A percentile compares a stretch with the other conserved stretches of the same genome.
Conservation (phyloP, 495 filamentous ascomycete genomes). For the Xylaria acuta region DNA sequence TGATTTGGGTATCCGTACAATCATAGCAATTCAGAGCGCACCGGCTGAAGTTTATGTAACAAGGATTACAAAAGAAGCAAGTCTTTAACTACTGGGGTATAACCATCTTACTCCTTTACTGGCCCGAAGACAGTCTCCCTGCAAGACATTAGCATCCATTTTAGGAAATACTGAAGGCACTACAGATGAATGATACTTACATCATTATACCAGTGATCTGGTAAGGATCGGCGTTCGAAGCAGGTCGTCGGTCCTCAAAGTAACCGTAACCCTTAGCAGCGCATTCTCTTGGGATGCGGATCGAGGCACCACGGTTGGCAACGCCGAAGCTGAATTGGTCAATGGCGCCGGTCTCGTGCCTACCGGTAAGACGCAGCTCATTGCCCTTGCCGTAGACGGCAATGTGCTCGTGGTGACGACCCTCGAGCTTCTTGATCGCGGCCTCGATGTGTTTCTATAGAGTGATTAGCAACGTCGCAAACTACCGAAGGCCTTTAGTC, state of each 20-base stretch:
- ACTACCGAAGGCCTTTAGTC: neutral
- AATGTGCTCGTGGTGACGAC: constrained; percentile 93
- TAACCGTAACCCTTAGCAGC: constrained; percentile 96
- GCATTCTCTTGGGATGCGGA: constrained; percentile 89
- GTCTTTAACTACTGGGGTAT: constrained; percentile 26
- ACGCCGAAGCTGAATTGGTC: constrained; percentile 96
- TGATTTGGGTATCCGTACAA: constrained; percentile 28
- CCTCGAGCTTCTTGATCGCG: constrained; percentile 84
- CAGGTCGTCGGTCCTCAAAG: constrained; percentile 96
- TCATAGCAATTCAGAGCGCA: constrained; percentile 28
- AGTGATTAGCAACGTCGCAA: constrained; percentile 23
- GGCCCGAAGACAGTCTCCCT: constrained; percentile 29
- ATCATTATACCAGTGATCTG: constrained; percentile 94
- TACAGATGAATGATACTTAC: constrained; percentile 21
- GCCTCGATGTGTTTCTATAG: constrained; percentile 75
- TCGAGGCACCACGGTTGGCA: constrained; percentile 91
- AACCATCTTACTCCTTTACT: constrained; percentile 23
- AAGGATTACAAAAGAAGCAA: constrained; percentile 23
- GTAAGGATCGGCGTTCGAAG: constrained; percentile 95
- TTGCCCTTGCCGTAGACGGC: constrained; percentile 97
- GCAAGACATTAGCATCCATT: neutral
- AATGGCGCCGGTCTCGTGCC: constrained; percentile 93
- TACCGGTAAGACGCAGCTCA: constrained; percentile 85
- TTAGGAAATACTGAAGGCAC: too few species aligned
- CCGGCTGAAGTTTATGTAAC: constrained; percentile 25